Conservation (phyloP, 208 protist genomes). For the Vickermania spadyakhi region DNA sequence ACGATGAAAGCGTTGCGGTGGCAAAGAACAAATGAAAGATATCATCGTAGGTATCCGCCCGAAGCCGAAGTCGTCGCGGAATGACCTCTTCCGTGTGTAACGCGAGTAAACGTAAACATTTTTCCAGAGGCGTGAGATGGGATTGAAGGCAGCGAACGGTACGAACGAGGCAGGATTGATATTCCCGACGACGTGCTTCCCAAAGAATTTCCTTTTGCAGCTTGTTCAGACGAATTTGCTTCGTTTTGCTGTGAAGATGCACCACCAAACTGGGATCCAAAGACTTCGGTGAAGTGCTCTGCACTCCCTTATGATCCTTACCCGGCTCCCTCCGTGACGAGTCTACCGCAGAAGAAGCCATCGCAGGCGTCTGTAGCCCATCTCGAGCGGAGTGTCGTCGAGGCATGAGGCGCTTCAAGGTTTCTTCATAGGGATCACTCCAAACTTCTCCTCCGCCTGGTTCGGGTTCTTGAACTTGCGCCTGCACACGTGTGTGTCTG, state of each 20-base stretch:
- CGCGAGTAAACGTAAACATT: conserved; percentile 38
- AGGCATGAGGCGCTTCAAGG: conserved; percentile 4
- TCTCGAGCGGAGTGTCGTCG: not conserved
- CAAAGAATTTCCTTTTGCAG: conserved; percentile 46
- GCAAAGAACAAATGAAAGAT: conserved; percentile 68
- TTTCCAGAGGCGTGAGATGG: conserved; percentile 56
- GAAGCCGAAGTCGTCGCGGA: conserved; percentile 43
- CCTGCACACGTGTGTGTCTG: no score
- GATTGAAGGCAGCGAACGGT: conserved; percentile 51
- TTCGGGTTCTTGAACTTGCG: no score
- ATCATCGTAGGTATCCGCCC: conserved; percentile 74
- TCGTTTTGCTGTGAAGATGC: conserved; percentile 21
- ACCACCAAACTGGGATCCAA: conserved; percentile 54
- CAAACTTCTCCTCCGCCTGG: no score
- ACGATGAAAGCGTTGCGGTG: conserved; percentile 16
- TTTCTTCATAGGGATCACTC: no score
- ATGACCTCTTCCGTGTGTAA: conserved; percentile 55
- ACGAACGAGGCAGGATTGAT: conserved; percentile 36
- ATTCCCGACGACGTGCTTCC: conserved; percentile 41
- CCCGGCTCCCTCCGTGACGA: no score
- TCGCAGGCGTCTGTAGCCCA: no score
- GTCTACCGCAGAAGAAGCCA: no score
- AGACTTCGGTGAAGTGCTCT: no score
- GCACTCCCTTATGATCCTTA: no score
- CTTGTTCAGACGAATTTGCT: conserved; percentile 30